phyloP scores from a whole-genome alignment of 148 eudicot genomes.

The Drosera capensis region DNA sequence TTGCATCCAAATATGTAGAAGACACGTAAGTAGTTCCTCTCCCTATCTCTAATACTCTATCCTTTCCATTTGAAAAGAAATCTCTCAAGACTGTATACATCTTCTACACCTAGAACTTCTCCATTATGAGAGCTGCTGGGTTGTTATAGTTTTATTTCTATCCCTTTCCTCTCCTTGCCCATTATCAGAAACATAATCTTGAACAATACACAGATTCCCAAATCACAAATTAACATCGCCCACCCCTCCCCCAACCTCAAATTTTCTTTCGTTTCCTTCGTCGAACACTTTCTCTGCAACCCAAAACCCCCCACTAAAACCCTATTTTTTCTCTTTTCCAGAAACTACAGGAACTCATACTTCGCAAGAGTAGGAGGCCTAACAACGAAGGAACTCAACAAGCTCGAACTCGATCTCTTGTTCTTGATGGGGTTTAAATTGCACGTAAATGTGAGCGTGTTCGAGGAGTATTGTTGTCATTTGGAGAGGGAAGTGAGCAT shows the following conservation, averaged over 20 bases:
- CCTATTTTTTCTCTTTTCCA: constrained; percentile 8
- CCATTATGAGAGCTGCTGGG: no score
- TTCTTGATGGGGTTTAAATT: constrained; percentile 73
- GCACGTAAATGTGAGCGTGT: constrained; percentile 94
- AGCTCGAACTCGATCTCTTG: constrained; percentile 65
- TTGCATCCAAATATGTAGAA: constrained; percentile 88
- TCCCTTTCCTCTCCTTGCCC: no score
- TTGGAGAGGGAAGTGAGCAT: constrained; percentile 88
- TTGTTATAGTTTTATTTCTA: no score
- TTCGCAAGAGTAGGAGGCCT: constrained; percentile 91
- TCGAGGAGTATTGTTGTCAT: constrained; percentile 81
- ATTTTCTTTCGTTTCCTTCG: not conserved
- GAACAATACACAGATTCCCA: no score
- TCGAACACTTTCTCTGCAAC: not conserved
- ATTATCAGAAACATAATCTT: no score
- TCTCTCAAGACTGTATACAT: not conserved
- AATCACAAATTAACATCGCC: not conserved
- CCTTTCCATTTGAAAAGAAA: not conserved
- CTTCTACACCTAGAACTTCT: not conserved
- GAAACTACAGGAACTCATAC: constrained; percentile 87
- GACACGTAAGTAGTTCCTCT: constrained; percentile 46
- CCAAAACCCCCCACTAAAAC: not conserved
- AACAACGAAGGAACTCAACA: constrained; percentile 68
- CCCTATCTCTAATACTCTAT: not conserved
- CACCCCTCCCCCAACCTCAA: not conserved